Percentiles rank a stretch among this genome's conserved stretches.
Evolutionary conservation across 345 rosid genomes (phyloP).

Genomic region (Brassica incana): DNA sequence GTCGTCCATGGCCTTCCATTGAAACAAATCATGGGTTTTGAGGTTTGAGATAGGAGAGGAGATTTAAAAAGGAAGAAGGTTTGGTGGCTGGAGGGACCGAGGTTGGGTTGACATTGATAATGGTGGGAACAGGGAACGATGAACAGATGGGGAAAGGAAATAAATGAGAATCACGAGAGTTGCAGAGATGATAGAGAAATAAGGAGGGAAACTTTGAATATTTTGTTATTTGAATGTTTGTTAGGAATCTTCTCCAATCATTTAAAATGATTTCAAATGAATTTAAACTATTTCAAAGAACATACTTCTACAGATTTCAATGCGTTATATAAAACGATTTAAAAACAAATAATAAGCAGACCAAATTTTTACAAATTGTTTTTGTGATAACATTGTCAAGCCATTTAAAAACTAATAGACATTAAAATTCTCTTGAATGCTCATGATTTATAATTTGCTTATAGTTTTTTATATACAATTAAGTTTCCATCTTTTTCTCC

Average conservation of each 20-base stretch:
- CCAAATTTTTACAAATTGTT: not conserved
- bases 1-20: slow-evolving; percentile 29
- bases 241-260: slow-evolving; percentile 28
- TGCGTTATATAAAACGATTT: not conserved
- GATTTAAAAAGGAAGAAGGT: slow-evolving; percentile 18
- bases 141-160: slow-evolving; percentile 35
- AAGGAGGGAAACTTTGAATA: slow-evolving; percentile 31
- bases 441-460: too few species aligned
- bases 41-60: slow-evolving; percentile 21
- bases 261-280: not conserved
- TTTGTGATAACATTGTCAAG: too few species aligned
- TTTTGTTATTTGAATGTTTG: slow-evolving; percentile 22
- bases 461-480: slow-evolving; percentile 21
- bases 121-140: slow-evolving; percentile 41
- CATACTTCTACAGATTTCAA: not conserved
- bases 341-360: not conserved
- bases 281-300: not conserved
- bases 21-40: slow-evolving; percentile 2
- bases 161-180: slow-evolving; percentile 44
- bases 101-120: slow-evolving; percentile 37
- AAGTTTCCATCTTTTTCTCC: slow-evolving; percentile 24
- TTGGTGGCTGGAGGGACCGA: slow-evolving; percentile 32
- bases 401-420: too few species aligned
- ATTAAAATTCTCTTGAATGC: too few species aligned
- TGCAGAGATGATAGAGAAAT: slow-evolving; percentile 2